Conservation (phyloP, 306 rosid species). For the Geum urbanum region DNA sequence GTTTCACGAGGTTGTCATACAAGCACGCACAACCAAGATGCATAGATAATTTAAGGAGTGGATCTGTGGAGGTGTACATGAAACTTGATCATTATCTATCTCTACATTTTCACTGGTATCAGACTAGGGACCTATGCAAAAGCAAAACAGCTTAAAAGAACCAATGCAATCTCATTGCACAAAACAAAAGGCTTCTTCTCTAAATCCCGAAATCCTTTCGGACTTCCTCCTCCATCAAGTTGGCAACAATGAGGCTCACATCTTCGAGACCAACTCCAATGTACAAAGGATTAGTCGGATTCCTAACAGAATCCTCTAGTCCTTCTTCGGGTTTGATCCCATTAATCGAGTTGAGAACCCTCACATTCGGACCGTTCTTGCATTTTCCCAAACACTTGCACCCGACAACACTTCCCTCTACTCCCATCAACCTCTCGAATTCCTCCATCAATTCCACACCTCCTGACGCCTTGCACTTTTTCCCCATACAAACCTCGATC, state of each 20-base stretch:
- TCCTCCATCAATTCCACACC: conserved; percentile 56
- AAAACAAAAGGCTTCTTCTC: background rate
- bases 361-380: conserved; percentile 77
- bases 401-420: conserved; percentile 58
- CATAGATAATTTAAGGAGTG: background rate
- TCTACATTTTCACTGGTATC: background rate
- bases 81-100: background rate
- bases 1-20: background rate
- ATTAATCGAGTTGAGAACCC: conserved; percentile 37
- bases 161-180: background rate
- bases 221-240: conserved; percentile 43
- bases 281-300: conserved; percentile 53
- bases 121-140: background rate
- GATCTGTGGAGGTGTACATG: background rate
- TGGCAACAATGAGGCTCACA: conserved; percentile 60
- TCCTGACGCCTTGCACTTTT: conserved; percentile 71
- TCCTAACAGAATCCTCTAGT: conserved; percentile 33
- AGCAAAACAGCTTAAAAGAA: background rate
- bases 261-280: conserved; percentile 75
- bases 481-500: conserved; percentile 94
- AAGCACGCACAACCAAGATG: background rate
- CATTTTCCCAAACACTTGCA: conserved; percentile 98
- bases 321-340: conserved; percentile 27
- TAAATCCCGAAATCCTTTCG: conserved; percentile 25
- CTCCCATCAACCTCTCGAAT: conserved; percentile 55